A percentile compares a stretch with the other conserved stretches of the same genome.
phyloP scores from a whole-genome alignment of 2,329 filamentous ascomycete genomes.

The Rutstroemia sp. region DNA sequence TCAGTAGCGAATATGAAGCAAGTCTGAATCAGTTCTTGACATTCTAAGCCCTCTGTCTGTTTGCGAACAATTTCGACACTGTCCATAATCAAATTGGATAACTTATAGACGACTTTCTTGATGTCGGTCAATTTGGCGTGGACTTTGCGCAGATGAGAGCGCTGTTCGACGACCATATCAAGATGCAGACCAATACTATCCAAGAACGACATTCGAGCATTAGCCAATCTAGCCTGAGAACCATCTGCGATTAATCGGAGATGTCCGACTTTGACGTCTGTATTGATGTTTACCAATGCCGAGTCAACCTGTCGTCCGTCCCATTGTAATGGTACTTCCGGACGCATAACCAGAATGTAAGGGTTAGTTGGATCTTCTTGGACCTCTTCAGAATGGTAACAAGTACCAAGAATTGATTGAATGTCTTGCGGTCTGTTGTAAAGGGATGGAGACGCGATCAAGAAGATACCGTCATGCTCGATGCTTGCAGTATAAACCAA shows the following conservation, averaged over 20 bases:
- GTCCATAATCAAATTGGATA: slow-evolving; percentile 98
- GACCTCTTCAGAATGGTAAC: slow-evolving; percentile 62
- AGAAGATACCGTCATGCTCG: slow-evolving; percentile 68
- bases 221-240: slow-evolving; percentile 68
- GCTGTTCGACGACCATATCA: slow-evolving; percentile 82
- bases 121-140: slow-evolving; percentile 89
- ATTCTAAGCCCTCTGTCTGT: slow-evolving; percentile 77
- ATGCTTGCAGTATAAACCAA: slow-evolving; percentile 66
- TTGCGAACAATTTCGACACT: slow-evolving; percentile 88
- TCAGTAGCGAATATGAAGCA: slow-evolving; percentile 99
- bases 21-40: slow-evolving; percentile 92
- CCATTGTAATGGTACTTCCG: slow-evolving; percentile 75
- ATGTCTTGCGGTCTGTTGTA: slow-evolving; percentile 73
- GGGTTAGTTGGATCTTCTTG: slow-evolving; percentile 70
- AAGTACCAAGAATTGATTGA: slow-evolving; percentile 75
- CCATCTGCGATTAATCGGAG: slow-evolving; percentile 84
- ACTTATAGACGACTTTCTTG: slow-evolving; percentile 89
- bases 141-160: slow-evolving; percentile 88
- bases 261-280: slow-evolving; percentile 81
- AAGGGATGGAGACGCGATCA: slow-evolving; percentile 78
- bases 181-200: slow-evolving; percentile 77
- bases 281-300: slow-evolving; percentile 65
- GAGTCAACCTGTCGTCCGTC: slow-evolving; percentile 68
- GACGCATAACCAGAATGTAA: slow-evolving; percentile 78
- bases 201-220: slow-evolving; percentile 71